These are phyloP conservation scores for Arthroderma sp. DNA, from an alignment of 2,329 filamentous ascomycete genomes.

Conservation along the genomic window DNA sequence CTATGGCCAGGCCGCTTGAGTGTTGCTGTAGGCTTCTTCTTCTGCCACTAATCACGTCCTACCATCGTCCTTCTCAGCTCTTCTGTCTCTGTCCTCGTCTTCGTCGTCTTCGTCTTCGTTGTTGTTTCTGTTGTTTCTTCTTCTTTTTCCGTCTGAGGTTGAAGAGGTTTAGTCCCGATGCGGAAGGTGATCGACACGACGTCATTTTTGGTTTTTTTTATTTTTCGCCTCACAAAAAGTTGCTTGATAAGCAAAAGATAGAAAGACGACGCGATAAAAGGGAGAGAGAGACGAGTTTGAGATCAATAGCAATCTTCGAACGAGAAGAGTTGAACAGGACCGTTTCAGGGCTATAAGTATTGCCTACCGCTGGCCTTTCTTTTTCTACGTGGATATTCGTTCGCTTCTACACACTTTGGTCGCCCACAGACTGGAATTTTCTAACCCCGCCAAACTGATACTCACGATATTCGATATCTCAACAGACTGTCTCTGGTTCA, in stretches of 20 bases:
- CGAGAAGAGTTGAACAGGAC: too few species aligned
- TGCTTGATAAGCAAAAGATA: not conserved
- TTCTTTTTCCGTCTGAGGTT: not conserved
- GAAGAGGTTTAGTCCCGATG: not conserved
- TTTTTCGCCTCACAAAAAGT: conserved; percentile 4
- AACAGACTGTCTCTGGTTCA: not conserved
- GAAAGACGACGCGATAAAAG: too few species aligned
- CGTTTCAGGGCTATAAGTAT: not conserved
- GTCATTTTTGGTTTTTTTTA: not conserved
- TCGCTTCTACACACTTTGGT: not conserved
- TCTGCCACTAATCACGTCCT: not conserved
- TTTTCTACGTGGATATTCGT: too few species aligned
- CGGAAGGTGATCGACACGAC: not conserved
- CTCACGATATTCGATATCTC: too few species aligned
- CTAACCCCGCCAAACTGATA: not conserved
- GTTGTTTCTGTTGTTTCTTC: not conserved
- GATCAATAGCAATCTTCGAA: not conserved
- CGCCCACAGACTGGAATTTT: too few species aligned
- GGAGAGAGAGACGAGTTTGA: not conserved
- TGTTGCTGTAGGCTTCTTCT: not conserved
- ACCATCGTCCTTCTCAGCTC: not conserved
- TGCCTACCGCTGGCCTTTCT: not conserved
- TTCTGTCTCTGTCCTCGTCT: not conserved
- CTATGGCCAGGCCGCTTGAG: not conserved
- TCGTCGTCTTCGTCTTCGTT: not conserved